phyloP scores from a whole-genome alignment of 768 basidiomycete genomes.

The Fibroporia radiculosa region DNA sequence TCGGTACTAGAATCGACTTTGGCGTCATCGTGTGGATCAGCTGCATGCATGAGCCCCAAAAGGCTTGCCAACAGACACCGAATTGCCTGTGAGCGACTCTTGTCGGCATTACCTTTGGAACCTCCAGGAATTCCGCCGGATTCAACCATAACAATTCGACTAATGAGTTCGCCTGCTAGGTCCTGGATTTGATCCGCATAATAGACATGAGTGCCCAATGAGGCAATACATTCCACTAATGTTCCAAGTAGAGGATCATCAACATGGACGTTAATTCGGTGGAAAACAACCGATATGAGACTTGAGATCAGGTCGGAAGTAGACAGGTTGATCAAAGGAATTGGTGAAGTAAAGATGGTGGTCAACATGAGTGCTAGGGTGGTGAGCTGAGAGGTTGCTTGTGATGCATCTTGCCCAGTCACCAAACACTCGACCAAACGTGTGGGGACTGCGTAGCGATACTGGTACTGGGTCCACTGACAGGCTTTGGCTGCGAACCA shows the following conservation, averaged over 20 bases:
- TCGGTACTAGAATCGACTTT: slow-evolving; percentile 21
- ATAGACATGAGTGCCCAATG: slow-evolving; percentile 86
- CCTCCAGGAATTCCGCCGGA: slow-evolving; percentile 45
- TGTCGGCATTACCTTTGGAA: slow-evolving; percentile 29
- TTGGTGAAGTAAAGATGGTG: slow-evolving; percentile 74
- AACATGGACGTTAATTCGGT: slow-evolving; percentile 53
- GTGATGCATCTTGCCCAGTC: slow-evolving; percentile 46
- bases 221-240: slow-evolving; percentile 71
- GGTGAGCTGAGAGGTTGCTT: slow-evolving; percentile 42
- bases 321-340: slow-evolving; percentile 81
- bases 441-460: slow-evolving; percentile 85
- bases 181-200: slow-evolving; percentile 96
- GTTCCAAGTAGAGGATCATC: slow-evolving; percentile 59
- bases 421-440: slow-evolving; percentile 73
- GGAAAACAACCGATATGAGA: slow-evolving; percentile 65
- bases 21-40: slow-evolving; percentile 39
- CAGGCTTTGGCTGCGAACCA: slow-evolving; percentile 75
- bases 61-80: slow-evolving; percentile 64
- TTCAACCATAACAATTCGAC: slow-evolving; percentile 65
- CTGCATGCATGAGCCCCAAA: slow-evolving; percentile 59
- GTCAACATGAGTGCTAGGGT: slow-evolving; percentile 74
- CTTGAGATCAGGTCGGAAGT: slow-evolving; percentile 84
- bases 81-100: slow-evolving; percentile 54
- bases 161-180: slow-evolving; percentile 75
- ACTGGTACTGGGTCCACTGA: slow-evolving; percentile 92